Percentiles rank a stretch among this genome's conserved stretches.
phyloP scores from a whole-genome alignment of 306 rosid genomes.

The Cucurbita maxima region DNA sequence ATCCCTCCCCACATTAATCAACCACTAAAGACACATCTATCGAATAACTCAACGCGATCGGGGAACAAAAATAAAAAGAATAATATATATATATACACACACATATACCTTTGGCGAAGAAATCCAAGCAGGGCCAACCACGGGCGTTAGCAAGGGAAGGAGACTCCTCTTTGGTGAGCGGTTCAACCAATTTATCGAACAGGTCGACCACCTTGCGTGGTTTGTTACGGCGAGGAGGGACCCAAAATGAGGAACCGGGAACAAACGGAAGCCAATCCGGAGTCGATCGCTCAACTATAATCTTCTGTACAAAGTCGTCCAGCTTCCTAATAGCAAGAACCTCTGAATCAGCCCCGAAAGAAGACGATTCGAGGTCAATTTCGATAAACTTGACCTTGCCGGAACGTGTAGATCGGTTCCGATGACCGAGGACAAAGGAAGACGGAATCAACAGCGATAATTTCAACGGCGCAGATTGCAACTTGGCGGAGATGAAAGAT shows the following conservation, averaged over 20 bases:
- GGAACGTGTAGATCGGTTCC: conserved; percentile 23
- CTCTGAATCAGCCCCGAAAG: conserved; percentile 24
- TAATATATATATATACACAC: too few relatives aligned
- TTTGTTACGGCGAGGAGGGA: conserved; percentile 40
- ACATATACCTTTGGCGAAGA: conserved; percentile 24
- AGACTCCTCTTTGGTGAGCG: conserved; percentile 25
- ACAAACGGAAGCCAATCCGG: conserved; percentile 83
- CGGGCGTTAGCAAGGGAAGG: conserved; percentile 30
- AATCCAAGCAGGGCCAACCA: conserved; percentile 48
- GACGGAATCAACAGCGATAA: not conserved
- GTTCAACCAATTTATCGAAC: conserved; percentile 23
- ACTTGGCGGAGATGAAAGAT: conserved; percentile 1
- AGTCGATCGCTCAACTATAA: conserved; percentile 42
- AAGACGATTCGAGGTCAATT: conserved; percentile 26
- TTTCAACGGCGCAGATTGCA: not conserved
- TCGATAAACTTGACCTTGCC: conserved; percentile 24
- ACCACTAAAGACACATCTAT: not conserved
- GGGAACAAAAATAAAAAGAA: not conserved
- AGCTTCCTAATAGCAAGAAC: conserved; percentile 31
- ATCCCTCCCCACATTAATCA: not conserved
- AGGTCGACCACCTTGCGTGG: conserved; percentile 28
- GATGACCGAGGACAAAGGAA: not conserved
- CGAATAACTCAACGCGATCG: not conserved
- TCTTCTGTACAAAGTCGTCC: conserved; percentile 46
- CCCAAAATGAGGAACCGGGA: conserved; percentile 89